A percentile compares a stretch with the other conserved stretches of the same genome.
Evolutionary conservation across 1,284 basidiomycete genomes (phyloP).

Genomic region (Cutaneotrichosporon cavernicola): DNA sequence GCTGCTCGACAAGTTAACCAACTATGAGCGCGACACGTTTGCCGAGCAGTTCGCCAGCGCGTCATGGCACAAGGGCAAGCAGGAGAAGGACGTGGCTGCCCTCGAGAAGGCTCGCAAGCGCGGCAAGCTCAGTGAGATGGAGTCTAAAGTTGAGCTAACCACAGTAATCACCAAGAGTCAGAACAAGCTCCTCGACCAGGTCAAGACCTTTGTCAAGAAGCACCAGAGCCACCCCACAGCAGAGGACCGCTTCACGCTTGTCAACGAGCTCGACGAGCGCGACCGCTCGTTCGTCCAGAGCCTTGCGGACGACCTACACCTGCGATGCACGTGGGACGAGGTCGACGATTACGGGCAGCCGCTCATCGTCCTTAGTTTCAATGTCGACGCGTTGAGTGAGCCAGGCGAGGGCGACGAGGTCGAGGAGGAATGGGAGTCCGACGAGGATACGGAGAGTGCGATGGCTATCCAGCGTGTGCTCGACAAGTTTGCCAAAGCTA

Average conservation of each 20-base stretch:
- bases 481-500: conserved; percentile 82
- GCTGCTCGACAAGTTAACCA: conserved; percentile 80
- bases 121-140: conserved; percentile 46
- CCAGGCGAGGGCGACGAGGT: conserved; percentile 27
- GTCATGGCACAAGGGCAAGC: conserved; percentile 89
- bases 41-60: conserved; percentile 84
- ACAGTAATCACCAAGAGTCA: conserved; percentile 71
- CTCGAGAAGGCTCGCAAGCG: conserved; percentile 53
- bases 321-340: conserved; percentile 82
- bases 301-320: conserved; percentile 71
- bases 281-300: conserved; percentile 74
- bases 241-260: conserved; percentile 61
- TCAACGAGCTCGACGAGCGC: conserved; percentile 71
- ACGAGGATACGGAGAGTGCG: conserved; percentile 61
- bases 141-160: not conserved
- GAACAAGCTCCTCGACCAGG: conserved; percentile 69
- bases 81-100: conserved; percentile 65
- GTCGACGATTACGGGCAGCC: conserved; percentile 74
- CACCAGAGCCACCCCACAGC: conserved; percentile 57
- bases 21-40: conserved; percentile 85
- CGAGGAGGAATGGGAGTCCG: conserved; percentile 49
- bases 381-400: conserved; percentile 54
- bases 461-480: conserved; percentile 79
- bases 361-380: conserved; percentile 57
- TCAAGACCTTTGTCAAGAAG: conserved; percentile 68